Conservation (phyloP, 2,329 filamentous ascomycete genomes). For the Alternaria hordeiaustralica region DNA sequence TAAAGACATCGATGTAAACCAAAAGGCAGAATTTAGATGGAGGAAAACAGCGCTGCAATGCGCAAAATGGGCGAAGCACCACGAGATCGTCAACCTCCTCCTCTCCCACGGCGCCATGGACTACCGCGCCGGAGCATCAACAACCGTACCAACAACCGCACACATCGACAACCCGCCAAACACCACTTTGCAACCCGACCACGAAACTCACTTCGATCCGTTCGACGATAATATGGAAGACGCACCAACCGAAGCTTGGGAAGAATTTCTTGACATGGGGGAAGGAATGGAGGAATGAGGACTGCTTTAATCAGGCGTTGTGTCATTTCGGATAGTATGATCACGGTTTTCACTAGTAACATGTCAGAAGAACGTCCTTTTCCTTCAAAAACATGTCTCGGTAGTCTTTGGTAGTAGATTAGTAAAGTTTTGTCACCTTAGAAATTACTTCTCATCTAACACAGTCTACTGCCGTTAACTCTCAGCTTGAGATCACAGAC, state of each 20-base stretch:
- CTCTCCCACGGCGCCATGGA: neutral
- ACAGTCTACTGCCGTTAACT: no score
- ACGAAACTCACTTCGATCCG: neutral
- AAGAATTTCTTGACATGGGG: fast-evolving
- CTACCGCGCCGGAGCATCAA: neutral
- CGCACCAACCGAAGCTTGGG: neutral
- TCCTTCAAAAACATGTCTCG: neutral
- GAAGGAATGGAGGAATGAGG: neutral
- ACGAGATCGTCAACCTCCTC: conserved; percentile 1
- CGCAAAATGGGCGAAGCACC: neutral
- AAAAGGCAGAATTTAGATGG: neutral
- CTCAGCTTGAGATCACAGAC: no score
- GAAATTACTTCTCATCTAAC: no score
- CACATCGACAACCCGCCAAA: neutral
- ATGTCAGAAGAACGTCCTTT: neutral
- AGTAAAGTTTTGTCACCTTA: no score
- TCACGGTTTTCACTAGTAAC: neutral
- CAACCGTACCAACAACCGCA: neutral
- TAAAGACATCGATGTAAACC: neutral
- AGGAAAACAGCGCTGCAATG: neutral
- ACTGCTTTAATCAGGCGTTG: neutral
- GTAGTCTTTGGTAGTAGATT: neutral
- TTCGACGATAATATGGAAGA: neutral
- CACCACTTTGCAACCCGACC: neutral
- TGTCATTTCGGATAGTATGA: fast-evolving